Evolutionary conservation across 192 early-diverging fungal genomes (phyloP).

Genomic region (Linnemannia exigua): DNA sequence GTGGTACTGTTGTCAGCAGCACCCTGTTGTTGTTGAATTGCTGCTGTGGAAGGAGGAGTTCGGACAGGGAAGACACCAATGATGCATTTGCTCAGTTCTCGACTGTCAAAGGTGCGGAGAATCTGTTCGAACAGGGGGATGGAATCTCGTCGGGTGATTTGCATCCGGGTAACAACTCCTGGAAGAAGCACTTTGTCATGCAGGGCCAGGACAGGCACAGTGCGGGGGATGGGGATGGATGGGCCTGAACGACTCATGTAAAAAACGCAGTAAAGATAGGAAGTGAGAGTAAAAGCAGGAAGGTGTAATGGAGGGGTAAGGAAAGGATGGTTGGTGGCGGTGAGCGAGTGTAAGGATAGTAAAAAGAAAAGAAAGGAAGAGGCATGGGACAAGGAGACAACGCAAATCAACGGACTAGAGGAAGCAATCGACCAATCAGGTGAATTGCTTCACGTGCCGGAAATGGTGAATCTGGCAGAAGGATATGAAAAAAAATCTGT

Average conservation of each 20-base stretch:
- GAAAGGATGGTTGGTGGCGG: background rate
- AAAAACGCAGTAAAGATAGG: background rate
- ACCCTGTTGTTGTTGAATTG: background rate
- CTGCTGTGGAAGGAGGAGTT: background rate
- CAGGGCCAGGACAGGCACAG: conserved; percentile 63
- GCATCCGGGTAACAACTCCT: conserved; percentile 71
- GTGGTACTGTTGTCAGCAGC: too few relatives aligned
- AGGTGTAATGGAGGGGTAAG: background rate
- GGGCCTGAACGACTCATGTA: conserved; percentile 39
- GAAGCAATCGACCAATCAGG: background rate
- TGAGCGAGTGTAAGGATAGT: background rate
- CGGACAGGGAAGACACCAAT: conserved; percentile 62
- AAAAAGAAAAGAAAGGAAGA: background rate
- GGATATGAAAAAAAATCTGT: too few relatives aligned
- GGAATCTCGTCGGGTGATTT: conserved; percentile 69
- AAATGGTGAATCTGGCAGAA: conserved; percentile 6
- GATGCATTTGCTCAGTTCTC: conserved; percentile 52
- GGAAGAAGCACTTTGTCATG: conserved; percentile 75
- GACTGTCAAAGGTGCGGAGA: conserved; percentile 55
- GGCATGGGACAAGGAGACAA: background rate
- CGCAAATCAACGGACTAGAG: background rate
- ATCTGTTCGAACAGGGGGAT: conserved; percentile 66
- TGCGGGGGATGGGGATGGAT: conserved; percentile 55
- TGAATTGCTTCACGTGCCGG: background rate
- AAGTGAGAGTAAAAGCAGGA: background rate